Percentiles rank a stretch among this genome's conserved stretches.
Evolutionary conservation across 306 rosid genomes (phyloP).

Genomic region (Vigna trinervia): DNA sequence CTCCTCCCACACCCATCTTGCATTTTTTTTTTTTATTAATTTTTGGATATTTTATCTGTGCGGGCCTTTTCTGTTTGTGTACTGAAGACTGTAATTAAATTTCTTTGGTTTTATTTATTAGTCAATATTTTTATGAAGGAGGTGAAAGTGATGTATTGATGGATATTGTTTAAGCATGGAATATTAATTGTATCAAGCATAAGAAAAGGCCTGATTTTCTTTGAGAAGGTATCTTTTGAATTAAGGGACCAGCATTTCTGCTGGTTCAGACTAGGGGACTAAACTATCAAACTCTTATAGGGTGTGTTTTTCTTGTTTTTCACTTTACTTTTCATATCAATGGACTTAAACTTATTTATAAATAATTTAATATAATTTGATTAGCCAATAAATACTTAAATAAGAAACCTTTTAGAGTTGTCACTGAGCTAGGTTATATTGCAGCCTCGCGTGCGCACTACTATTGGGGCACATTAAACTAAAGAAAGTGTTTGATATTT

Average conservation of each 20-base stretch:
- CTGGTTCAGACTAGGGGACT: constrained; percentile 10
- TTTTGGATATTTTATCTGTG: constrained; percentile 22
- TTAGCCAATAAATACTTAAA: not conserved
- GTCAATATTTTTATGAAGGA: constrained; percentile 18
- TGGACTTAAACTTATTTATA: not conserved
- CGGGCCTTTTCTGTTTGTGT: constrained; percentile 34
- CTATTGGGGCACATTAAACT: not conserved
- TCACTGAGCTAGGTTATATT: not conserved
- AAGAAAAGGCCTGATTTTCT: not conserved
- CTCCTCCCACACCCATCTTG: constrained; percentile 4
- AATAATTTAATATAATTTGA: not conserved
- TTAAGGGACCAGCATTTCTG: not conserved
- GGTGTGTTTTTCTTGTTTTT: not conserved
- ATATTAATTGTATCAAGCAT: not conserved
- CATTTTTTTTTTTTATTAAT: constrained; percentile 1
- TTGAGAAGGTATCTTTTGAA: not conserved
- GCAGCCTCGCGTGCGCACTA: not conserved
- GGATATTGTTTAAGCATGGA: constrained; percentile 15
- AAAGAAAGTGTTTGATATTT: not conserved
- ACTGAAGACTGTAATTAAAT: constrained; percentile 29
- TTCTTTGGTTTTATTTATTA: constrained; percentile 5
- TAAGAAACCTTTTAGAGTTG: not conserved
- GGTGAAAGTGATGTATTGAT: constrained; percentile 27
- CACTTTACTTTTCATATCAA: not conserved
- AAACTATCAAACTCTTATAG: not conserved